Base-by-base conservation (phyloP, 805 yeast species). In the Metschnikowia koreensis region DNA sequence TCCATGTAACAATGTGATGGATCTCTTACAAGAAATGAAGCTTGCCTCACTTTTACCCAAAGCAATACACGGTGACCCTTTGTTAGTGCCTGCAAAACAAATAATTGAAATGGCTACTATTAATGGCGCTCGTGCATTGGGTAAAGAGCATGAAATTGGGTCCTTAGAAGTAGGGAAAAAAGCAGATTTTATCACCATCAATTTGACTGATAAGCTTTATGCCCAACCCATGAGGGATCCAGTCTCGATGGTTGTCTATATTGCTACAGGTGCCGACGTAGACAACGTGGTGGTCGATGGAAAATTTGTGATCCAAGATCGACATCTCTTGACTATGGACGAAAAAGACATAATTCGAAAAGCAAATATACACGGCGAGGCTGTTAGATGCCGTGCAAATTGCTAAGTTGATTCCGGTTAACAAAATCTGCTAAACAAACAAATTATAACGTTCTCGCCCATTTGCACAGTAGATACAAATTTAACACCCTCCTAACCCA, bases 221-320 rank as follows among this genome's bases (percentile, higher is more conserved):
- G 62, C 63, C 5, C 62, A 60, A 44, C 63, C 62, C 16, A 47
- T 55, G 59, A 50, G 63, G 39, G 61, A 59, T 37, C 63, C 63
- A 9, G 61, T 59, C 9, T 59, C 63, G 1, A 60, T 57, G 63
- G 61, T 59, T 8, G 61, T 58, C 2, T 60, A 60, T 48, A 60
- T 60, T 40, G 63, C 63, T 6, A 60, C 64, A 1, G 62, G 63
- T 13, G 59, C 58, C 6, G 64, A 59, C 34, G 64, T 60, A 8
- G 58, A 50, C 17, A 54, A 51, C 31, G 59, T 54, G 15, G 43
- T 54, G 33, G 47, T 52, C 6, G 47, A 52, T 26, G 56, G 58
- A 8, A 38, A 44, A n/a, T 11, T 39, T 8, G 46, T 56, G 16
- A 39, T 56, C 22, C 48, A 47, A 13, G 46, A 56, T 22, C 48